phyloP scores from a whole-genome alignment of 352 stramenopile species.

The Lagenidium sp. region DNA sequence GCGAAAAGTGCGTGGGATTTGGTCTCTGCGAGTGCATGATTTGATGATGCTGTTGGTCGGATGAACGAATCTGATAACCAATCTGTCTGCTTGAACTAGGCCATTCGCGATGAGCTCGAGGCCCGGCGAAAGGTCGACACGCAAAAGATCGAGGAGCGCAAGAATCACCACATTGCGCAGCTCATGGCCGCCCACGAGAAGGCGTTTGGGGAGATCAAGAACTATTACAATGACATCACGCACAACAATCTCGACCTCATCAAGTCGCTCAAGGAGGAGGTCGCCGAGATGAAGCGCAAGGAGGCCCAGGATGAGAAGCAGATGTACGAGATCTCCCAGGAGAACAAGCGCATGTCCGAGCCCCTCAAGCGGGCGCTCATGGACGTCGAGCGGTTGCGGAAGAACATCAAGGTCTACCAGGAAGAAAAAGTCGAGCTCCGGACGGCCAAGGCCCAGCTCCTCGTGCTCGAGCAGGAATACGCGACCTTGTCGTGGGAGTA shows the following conservation, averaged over 20 bases:
- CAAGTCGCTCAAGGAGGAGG: constrained; percentile 94
- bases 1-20: constrained; percentile 27
- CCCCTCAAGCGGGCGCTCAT: constrained; percentile 87
- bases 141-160: constrained; percentile 86
- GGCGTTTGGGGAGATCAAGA: constrained; percentile 94
- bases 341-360: constrained; percentile 94
- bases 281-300: constrained; percentile 91
- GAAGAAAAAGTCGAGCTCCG: constrained; percentile 62
- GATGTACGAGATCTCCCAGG: constrained; percentile 92
- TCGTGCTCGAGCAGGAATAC: constrained; percentile 86
- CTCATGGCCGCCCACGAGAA: constrained; percentile 92
- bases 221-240: constrained; percentile 97
- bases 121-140: constrained; percentile 76
- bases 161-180: constrained; percentile 88
- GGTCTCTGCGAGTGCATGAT: background rate
- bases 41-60: background rate
- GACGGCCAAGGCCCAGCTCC: constrained; percentile 56
- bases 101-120: constrained; percentile 81
- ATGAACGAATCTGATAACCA: too few species aligned
- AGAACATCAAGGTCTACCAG: constrained; percentile 60
- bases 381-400: constrained; percentile 63
- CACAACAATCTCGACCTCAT: constrained; percentile 97
- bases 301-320: constrained; percentile 91
- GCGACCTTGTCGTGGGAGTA: constrained; percentile 90
- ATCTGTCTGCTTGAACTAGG: too few species aligned